Evolutionary conservation across 768 basidiomycete genomes (phyloP).

Genomic region (Lentinula guzmanii): DNA sequence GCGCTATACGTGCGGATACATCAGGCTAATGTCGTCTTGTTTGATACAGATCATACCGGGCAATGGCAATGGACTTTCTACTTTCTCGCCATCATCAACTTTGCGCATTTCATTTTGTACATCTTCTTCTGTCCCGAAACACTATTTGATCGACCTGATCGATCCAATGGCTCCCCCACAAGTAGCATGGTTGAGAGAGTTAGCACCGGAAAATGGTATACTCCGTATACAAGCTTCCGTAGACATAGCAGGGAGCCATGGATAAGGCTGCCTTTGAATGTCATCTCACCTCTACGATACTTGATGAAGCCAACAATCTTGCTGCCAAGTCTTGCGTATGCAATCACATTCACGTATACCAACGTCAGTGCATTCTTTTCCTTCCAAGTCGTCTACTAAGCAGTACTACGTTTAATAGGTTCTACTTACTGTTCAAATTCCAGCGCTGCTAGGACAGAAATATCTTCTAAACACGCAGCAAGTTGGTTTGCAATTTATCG

Average conservation of each 20-base stretch:
- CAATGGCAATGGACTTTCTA: constrained; percentile 4
- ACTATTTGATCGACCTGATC: constrained; percentile 1
- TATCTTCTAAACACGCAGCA: constrained; percentile 2
- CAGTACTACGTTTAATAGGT: background rate
- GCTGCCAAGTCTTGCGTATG: constrained; percentile 1
- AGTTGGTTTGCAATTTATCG: background rate
- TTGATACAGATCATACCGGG: background rate
- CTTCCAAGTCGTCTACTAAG: background rate
- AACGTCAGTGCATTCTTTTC: background rate
- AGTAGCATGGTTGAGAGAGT: background rate
- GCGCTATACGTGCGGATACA: background rate
- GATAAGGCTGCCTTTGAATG: background rate
- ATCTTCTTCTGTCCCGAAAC: constrained; percentile 1
- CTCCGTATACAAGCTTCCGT: background rate
- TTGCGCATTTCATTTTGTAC: background rate
- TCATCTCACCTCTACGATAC: background rate
- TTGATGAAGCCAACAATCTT: background rate
- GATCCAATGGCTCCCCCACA: background rate
- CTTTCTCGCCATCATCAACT: constrained; percentile 1
- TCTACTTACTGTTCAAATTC: constrained; percentile 3
- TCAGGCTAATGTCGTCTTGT: background rate
- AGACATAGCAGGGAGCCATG: background rate
- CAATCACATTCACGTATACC: constrained; percentile 1
- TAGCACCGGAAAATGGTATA: background rate
- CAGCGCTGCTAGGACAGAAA: background rate